A percentile compares a stretch with the other conserved stretches of the same genome.
These are phyloP conservation scores for Blastobotrys mokoenaii DNA, from an alignment of 805 yeast species.

Conservation along the genomic window DNA sequence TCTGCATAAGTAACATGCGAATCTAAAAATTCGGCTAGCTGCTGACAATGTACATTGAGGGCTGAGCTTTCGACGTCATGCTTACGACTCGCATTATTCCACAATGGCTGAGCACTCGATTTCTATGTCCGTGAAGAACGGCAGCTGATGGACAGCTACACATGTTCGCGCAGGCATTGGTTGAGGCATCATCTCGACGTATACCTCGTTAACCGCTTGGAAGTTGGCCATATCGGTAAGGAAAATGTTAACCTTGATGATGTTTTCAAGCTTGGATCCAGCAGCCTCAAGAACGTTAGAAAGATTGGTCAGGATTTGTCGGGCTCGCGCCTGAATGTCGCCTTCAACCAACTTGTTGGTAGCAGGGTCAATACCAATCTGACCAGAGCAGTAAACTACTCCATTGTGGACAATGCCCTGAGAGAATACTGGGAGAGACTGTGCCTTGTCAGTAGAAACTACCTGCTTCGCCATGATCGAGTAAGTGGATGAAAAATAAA, in stretches of 20 bases:
- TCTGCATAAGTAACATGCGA: no score
- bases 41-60: no score
- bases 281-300: constrained; percentile 67
- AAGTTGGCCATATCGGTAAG: constrained; percentile 82
- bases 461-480: background rate
- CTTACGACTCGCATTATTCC: no score
- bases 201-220: constrained; percentile 75
- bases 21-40: no score
- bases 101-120: constrained; percentile 89
- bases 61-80: no score
- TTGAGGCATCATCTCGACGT: constrained; percentile 36
- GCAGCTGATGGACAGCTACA: constrained; percentile 85
- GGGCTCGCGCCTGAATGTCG: constrained; percentile 7
- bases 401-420: constrained; percentile 75
- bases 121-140: constrained; percentile 78
- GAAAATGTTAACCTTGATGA: constrained; percentile 80
- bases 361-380: constrained; percentile 29
- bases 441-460: background rate
- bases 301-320: constrained; percentile 31
- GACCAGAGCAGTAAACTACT: constrained; percentile 74
- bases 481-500: no score
- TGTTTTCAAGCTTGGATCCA: constrained; percentile 68
- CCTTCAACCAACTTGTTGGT: constrained; percentile 10
- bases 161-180: constrained; percentile 85
- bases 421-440: constrained; percentile 72